Percentiles rank a stretch among this genome's conserved stretches.
Conservation (phyloP, 371 early-diverging fungal genomes). For the Lichtheimia hyalospora region DNA sequence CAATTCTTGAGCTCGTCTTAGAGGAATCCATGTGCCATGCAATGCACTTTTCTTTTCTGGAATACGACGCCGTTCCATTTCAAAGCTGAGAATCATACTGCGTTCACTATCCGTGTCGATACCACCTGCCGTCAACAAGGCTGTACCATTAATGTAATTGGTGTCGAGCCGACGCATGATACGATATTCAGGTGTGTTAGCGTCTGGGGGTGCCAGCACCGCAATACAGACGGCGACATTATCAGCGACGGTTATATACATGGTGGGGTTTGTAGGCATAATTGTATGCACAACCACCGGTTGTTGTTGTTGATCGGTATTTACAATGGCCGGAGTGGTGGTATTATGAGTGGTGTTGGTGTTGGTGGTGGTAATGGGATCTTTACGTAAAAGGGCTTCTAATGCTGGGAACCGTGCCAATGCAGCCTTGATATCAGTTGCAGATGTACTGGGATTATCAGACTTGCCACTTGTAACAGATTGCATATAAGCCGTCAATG, state of each 20-base stretch:
- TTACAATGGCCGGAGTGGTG: neutral
- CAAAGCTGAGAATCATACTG: conserved; percentile 84
- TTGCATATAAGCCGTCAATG: conserved; percentile 42
- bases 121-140: conserved; percentile 84
- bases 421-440: conserved; percentile 36
- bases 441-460: conserved; percentile 4
- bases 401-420: conserved; percentile 42
- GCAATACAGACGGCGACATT: conserved; percentile 73
- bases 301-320: conserved; percentile 10
- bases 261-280: conserved; percentile 46
- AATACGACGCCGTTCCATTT: conserved; percentile 78
- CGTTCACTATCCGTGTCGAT: conserved; percentile 84
- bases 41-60: conserved; percentile 70
- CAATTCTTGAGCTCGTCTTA: conserved; percentile 82
- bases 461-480: conserved; percentile 16
- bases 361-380: conserved; percentile 11
- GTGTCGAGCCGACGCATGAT: conserved; percentile 79
- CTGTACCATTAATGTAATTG: conserved; percentile 83
- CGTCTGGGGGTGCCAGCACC: conserved; percentile 56
- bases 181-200: conserved; percentile 44
- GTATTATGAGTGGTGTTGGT: neutral
- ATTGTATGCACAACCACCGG: conserved; percentile 19
- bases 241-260: conserved; percentile 75
- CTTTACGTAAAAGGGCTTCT: conserved; percentile 43
- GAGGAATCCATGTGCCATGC: conserved; percentile 91